These are phyloP conservation scores for Penicillium sp. DNA, from an alignment of 2,329 filamentous ascomycete species.

Conservation along the genomic window DNA sequence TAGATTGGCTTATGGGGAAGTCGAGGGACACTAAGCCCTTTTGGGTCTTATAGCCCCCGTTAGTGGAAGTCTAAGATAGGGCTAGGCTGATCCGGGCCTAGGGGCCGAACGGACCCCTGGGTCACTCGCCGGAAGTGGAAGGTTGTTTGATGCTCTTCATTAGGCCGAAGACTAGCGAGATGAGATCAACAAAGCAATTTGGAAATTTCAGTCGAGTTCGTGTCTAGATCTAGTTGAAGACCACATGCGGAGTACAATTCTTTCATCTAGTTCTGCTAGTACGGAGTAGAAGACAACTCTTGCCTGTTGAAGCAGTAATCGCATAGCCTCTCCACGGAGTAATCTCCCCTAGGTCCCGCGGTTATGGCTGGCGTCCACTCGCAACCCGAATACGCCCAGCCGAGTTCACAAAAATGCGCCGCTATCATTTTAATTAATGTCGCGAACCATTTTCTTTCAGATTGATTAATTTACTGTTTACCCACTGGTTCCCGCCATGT, in stretches of 20 bases:
- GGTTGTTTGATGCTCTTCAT: conserved; percentile 8
- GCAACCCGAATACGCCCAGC: neutral
- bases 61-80: neutral
- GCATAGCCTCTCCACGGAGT: neutral
- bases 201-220: neutral
- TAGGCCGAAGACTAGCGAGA: conserved; percentile 1
- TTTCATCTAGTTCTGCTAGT: neutral
- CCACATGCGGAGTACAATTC: neutral
- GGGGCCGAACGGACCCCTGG: conserved; percentile 8
- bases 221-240: neutral
- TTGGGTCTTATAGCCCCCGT: neutral
- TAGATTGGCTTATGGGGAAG: neutral
- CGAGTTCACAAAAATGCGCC: neutral
- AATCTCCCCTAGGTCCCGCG: conserved; percentile 6
- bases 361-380: neutral
- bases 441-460: neutral
- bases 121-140: conserved; percentile 2
- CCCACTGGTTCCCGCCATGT: neutral
- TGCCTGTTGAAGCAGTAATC: too few species aligned
- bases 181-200: conserved; percentile 3
- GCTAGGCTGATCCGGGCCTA: conserved; percentile 5
- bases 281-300: neutral
- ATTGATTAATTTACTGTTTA: neutral
- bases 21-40: neutral
- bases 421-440: neutral